Base-by-base conservation (phyloP, 225 moss, liverwort and hornwort species). In the Ulota crispa region DNA sequence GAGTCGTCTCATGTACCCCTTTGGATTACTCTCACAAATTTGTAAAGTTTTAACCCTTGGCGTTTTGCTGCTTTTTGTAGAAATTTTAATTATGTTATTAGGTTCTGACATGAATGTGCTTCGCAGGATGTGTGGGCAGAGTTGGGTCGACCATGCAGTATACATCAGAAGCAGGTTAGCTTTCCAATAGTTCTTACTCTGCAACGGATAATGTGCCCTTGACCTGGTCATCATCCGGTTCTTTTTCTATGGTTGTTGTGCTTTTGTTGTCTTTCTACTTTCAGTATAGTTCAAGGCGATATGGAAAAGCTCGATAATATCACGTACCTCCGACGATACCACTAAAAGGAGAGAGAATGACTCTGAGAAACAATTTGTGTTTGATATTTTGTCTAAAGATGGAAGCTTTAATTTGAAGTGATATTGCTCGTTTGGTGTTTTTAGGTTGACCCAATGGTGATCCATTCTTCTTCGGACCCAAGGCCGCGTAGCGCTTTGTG, bases 391-490 rank as follows among this genome's bases (percentile, higher is more conserved):
- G 23, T 75, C 37, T 64, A 64, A 64, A 42, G 26, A 64, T 72
- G 78, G 43, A 64, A 43, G 24, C 39, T 45, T 76, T 76, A 11
- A 42, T 79, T 31, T 62, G 20, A 73, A 78, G 2, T 57, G 20
- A 68, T 64, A 43, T 60, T 80, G 27, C 61, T 78, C 43, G 26
- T 85, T 62, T 83, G 63, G 37, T 75, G 36, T 69, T 87, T 77
- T 47, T 77, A 96, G 96, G 98, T 98, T 79, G 98, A 98, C 53
- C 98, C 98, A 16, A 98, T 98, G 98, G 93, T 98, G 79, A 98
- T 98, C 63, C 98, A 98, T 83, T 98, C 98, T 61, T 92, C 98
- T 24, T 95, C 98, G 19, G 98, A 98, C 75, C 92, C 98, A 80
- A 91, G 87, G 72, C 98, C 98, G 65, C 88, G 98, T 76, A 93